phyloP scores from a whole-genome alignment of 2,329 filamentous ascomycete species.

The Orbilia oligospora region DNA sequence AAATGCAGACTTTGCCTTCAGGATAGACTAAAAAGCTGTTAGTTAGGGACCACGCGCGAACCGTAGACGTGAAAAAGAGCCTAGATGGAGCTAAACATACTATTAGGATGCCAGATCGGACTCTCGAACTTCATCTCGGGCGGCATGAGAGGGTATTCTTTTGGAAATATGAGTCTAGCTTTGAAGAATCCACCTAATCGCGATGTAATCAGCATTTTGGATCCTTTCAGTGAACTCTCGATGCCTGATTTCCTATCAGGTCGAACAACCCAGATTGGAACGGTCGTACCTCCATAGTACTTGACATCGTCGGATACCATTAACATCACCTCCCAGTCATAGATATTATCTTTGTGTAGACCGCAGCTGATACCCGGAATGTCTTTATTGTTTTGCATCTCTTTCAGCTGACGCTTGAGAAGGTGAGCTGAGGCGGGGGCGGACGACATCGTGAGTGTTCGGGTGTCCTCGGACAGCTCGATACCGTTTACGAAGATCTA shows the following conservation, averaged over 20 bases:
- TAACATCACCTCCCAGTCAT: constrained; percentile 98
- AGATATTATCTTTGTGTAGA: constrained; percentile 86
- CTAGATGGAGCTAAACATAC: constrained; percentile 67
- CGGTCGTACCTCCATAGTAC: constrained; percentile 84
- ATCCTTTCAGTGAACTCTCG: background rate
- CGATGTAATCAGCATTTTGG: constrained; percentile 10
- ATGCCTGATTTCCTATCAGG: background rate
- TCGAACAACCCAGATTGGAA: background rate
- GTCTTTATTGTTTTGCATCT: constrained; percentile 92
- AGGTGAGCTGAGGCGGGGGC: constrained; percentile 76
- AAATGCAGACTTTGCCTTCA: constrained; percentile 92
- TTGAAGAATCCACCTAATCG: constrained; percentile 88
- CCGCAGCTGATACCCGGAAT: constrained; percentile 95
- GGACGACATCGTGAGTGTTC: constrained; percentile 42
- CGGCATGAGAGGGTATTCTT: constrained; percentile 87
- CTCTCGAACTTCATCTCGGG: constrained; percentile 89
- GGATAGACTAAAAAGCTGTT: constrained; percentile 76
- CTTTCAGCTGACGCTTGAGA: constrained; percentile 87
- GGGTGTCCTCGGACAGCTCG: background rate
- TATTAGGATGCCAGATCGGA: constrained; percentile 94
- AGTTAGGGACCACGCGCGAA: constrained; percentile 13
- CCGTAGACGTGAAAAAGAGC: no score
- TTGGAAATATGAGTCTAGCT: constrained; percentile 84
- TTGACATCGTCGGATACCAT: constrained; percentile 97
- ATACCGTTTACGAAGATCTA: background rate